Percentiles rank a stretch among this genome's conserved stretches.
These are phyloP conservation scores for Pleodorina starrii DNA, from an alignment of 139 green algal genomes.

Conservation along the genomic window DNA sequence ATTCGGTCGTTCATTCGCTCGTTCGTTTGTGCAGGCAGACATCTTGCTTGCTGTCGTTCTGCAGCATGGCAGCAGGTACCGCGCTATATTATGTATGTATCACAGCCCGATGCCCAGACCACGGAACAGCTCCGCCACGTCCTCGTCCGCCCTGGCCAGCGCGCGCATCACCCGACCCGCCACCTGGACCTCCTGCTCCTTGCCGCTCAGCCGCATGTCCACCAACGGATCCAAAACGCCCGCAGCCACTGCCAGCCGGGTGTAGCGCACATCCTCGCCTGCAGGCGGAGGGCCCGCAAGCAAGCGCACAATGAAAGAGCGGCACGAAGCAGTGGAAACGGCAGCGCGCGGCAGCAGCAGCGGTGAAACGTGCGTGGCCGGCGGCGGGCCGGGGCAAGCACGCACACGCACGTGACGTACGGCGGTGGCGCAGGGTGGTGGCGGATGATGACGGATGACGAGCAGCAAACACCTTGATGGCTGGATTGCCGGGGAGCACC, in stretches of 20 bases:
- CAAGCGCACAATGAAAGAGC: background rate
- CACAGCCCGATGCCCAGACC: background rate
- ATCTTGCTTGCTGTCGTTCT: too few species aligned
- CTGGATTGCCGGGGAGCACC: too few species aligned
- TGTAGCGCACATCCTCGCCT: constrained; percentile 17
- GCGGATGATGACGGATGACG: background rate
- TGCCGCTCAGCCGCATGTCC: background rate
- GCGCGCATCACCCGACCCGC: background rate
- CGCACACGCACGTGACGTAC: too few species aligned
- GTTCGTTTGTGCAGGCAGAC: too few species aligned
- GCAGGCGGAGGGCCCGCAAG: too few species aligned
- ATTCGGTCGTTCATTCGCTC: too few species aligned
- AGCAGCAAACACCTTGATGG: background rate
- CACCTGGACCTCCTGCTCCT: background rate
- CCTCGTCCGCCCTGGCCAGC: background rate
- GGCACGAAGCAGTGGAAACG: background rate
- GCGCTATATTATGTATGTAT: too few species aligned
- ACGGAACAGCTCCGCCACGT: background rate
- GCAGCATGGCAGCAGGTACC: too few species aligned
- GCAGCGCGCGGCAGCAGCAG: background rate
- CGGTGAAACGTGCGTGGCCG: too few species aligned
- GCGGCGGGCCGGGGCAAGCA: background rate
- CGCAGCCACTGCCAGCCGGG: background rate
- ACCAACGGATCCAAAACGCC: constrained; percentile 27
- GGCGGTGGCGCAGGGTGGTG: too few species aligned